Evolutionary conservation across 129 eudicot species (phyloP), one percentile per base, ranked within the genome.

Genomic region (Chrysanthemum lavandulifolium): DNA sequence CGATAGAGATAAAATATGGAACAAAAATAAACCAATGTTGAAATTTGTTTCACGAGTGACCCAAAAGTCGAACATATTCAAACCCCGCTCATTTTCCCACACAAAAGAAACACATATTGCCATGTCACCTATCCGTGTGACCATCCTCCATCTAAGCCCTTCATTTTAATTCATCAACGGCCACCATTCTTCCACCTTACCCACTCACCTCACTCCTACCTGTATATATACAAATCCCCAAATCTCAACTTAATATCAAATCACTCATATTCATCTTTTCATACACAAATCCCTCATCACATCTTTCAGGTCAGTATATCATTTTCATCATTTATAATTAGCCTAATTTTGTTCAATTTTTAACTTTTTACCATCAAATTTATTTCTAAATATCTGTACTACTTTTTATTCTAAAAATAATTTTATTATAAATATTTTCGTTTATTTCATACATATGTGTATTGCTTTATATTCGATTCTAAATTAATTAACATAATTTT

Each of bases 101-200:
- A 69, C 43, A 36, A 36, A 36, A 36, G 48, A 69, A 49, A 68
- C 81, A 61, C 45, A 61, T 11, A 2, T 36, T 61, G 58, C 76
- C 81, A 77, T 23, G 81, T 77, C 76, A 77, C 9, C 48, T 15
- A 77, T 77, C 81, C 71, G 33, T 14, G 27, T 49, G 50, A 69
- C 29, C 0, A 45, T 13, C 13, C 69, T 2, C 13, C 57, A 77
- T 69, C 65, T 51, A 13, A 2, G 2, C 7, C 81, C 71, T 77
- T 64, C 65, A 21, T 69, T 69, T 6, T 4, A 49, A 10, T 45
- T 33, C 45, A 77, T 77, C 71, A 8, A 61, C 81, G 76, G 76
- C 71, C 68, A 69, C 31, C 71, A 31, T 23, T 8, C 14, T 69
- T 61, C 70, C 36, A 27, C 5, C 64, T 51, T 4, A 51, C 40